Evolutionary conservation across 1,139 yeast species (phyloP).

Genomic region (Diutina siamensis): DNA sequence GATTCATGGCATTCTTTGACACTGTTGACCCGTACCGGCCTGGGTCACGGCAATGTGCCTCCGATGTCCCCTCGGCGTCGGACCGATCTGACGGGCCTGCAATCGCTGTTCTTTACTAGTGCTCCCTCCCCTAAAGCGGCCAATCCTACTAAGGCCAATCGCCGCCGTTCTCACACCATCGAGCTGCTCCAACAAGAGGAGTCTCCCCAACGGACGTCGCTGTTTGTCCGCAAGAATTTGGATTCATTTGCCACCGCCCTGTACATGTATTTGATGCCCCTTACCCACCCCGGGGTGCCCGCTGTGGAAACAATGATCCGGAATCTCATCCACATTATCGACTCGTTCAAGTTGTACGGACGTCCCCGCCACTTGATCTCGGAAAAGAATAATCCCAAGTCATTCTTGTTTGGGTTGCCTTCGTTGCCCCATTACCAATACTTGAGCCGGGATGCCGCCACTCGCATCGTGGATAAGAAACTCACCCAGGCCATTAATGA

Average conservation of each 20-base stretch:
- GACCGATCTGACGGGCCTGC: neutral
- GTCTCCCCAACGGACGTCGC: neutral
- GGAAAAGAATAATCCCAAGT: slow-evolving; percentile 30
- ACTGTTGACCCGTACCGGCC: neutral
- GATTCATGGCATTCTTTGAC: slow-evolving; percentile 4
- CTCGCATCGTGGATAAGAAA: slow-evolving; percentile 15
- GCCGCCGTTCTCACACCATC: neutral
- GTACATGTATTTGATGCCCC: slow-evolving; percentile 40
- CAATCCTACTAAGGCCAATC: neutral
- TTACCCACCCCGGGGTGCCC: slow-evolving; percentile 42
- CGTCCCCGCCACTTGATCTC: slow-evolving; percentile 40
- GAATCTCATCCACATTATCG: slow-evolving; percentile 39
- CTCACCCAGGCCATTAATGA: neutral
- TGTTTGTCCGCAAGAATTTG: neutral
- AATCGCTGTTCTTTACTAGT: neutral
- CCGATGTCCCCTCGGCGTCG: neutral
- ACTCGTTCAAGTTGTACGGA: slow-evolving; percentile 43
- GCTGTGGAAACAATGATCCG: slow-evolving; percentile 50
- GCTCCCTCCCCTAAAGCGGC: neutral
- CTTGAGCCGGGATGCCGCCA: slow-evolving; percentile 29
- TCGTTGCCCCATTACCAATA: slow-evolving; percentile 45
- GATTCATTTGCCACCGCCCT: slow-evolving; percentile 21
- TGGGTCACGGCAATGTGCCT: neutral
- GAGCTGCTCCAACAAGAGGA: neutral
- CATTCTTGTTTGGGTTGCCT: slow-evolving; percentile 45